phyloP scores from a whole-genome alignment of 1,284 basidiomycete genomes.

The Ganoderma lingzhi region DNA sequence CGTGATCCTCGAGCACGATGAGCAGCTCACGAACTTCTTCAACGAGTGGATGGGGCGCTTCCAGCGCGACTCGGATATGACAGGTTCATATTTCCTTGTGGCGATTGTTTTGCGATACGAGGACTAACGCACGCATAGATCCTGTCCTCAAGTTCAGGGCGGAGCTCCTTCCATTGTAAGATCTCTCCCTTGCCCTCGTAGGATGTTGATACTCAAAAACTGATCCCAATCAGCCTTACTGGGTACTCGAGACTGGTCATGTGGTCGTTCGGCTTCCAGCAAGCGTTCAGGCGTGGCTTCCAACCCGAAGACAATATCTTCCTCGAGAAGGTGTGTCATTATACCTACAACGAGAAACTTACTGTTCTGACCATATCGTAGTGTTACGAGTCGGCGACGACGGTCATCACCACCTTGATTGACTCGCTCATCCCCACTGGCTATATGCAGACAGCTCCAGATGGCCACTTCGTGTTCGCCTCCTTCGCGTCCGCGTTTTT shows the following conservation, averaged over 20 bases:
- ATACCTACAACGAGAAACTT: neutral
- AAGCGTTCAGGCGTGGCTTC: conserved; percentile 77
- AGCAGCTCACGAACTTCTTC: conserved; percentile 60
- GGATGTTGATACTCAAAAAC: conserved; percentile 6
- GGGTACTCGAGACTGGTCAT: conserved; percentile 85
- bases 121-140: conserved; percentile 50
- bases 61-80: conserved; percentile 37
- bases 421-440: conserved; percentile 74
- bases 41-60: conserved; percentile 62
- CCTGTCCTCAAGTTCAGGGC: conserved; percentile 69
- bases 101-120: neutral
- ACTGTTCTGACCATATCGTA: conserved; percentile 36
- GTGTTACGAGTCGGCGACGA: conserved; percentile 78
- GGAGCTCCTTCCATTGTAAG: conserved; percentile 78
- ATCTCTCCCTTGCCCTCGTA: conserved; percentile 11
- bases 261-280: conserved; percentile 87
- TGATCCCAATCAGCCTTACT: conserved; percentile 59
- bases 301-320: conserved; percentile 69
- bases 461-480: conserved; percentile 86
- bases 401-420: conserved; percentile 71
- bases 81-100: conserved; percentile 19
- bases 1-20: conserved; percentile 69
- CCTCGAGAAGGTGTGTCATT: conserved; percentile 65
- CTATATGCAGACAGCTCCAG: conserved; percentile 84
- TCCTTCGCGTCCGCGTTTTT: conserved; percentile 88